Evolutionary conservation across 495 filamentous ascomycete species (phyloP), one percentile per base, ranked within the genome.

Genomic region (Chaetomium cochliodes): DNA sequence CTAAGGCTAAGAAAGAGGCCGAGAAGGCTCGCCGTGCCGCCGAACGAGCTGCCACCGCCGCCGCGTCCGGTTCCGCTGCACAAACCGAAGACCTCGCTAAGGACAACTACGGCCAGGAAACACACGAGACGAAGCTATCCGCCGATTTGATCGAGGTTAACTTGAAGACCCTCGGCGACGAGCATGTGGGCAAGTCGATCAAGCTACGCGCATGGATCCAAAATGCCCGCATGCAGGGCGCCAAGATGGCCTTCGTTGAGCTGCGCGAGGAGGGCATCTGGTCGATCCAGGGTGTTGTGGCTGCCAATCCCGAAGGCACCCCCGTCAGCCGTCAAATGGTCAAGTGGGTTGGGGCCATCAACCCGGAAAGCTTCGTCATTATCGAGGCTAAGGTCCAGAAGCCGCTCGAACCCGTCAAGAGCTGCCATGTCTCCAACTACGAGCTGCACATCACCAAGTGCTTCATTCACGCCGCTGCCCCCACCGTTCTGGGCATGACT

Each of bases 221-320:
- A 74, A 96, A 94, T 78, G 80, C 90, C 23, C 83, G 93, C 67
- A 88, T 90, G 65, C 91, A 97, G 80, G 90, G 91, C 68, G 89
- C 92, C 65, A 96, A 97, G 78, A 87, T 97, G 81, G 89, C 86
- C 61, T 97, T 98, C 79, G 83, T 97, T 71, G 91, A 94, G 76
- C 84, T 98, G 60, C 83, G 92, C 62, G 88, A 96, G 80, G 88
- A 90, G 72, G 86, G 87, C 55, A 85, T 87, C 72, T 80, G 77
- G 79, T 88, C 91, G 28, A 86, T 97, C 20, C 93, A 97, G 80
- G 92, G 86, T 58, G 71, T 85, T 25, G 82, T 90, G 69, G 80
- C 87, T 59, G 85, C 87, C 25, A 82, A 72, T 47, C 70, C 80
- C 63, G 83, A 75, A 75, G 66, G 80, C 80, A 46, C 83, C 80